Conservation (phyloP, 129 eudicot species). For the Glebionis coronaria region DNA sequence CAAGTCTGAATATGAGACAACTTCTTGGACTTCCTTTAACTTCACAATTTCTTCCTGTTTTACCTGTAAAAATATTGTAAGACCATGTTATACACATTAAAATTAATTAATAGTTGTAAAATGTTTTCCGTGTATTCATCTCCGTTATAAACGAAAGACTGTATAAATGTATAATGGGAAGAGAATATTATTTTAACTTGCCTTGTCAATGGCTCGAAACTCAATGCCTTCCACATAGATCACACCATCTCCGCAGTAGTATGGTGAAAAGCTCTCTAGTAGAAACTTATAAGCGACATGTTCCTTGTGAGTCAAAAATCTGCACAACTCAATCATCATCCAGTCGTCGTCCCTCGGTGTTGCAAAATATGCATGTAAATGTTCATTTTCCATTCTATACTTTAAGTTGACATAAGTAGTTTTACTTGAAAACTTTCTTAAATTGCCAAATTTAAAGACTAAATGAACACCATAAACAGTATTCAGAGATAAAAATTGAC, state of each 20-base stretch:
- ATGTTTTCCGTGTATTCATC: too few species aligned
- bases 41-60: not conserved
- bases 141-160: not conserved
- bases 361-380: slow-evolving; percentile 8
- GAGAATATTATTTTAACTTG: not conserved
- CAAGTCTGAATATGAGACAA: not conserved
- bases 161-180: not conserved
- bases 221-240: slow-evolving; percentile 10
- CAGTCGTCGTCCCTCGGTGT: slow-evolving; percentile 5
- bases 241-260: not conserved
- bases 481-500: slow-evolving; percentile 10
- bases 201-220: slow-evolving; percentile 10
- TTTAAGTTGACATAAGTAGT: slow-evolving; percentile 7
- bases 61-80: not conserved
- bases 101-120: not conserved
- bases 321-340: slow-evolving; percentile 15
- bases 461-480: slow-evolving; percentile 10
- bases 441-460: slow-evolving; percentile 11
- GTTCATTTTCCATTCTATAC: not conserved
- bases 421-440: not conserved
- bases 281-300: not conserved
- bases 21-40: not conserved
- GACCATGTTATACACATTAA: not conserved
- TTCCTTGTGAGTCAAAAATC: not conserved
- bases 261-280: slow-evolving; percentile 8